phyloP scores from a whole-genome alignment of 208 protist genomes.

The Lotmaria passim region DNA sequence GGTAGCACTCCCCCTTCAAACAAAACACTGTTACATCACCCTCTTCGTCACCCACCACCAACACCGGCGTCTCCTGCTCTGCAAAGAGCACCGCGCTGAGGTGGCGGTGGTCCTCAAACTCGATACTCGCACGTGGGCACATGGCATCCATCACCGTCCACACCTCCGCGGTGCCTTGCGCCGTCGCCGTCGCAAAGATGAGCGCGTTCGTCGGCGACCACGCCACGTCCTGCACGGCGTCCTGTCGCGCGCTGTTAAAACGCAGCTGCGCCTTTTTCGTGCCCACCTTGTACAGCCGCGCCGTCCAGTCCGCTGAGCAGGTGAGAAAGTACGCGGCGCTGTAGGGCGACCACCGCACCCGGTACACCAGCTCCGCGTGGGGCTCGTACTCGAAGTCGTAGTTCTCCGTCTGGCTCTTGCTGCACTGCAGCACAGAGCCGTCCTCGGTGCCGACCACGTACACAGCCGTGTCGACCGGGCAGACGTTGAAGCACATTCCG shows the following conservation, averaged over 20 bases:
- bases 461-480: slow-evolving; percentile 82
- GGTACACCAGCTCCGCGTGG: slow-evolving; percentile 95
- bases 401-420: slow-evolving; percentile 95
- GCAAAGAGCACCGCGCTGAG: slow-evolving; percentile 89
- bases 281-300: slow-evolving; percentile 92
- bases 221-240: slow-evolving; percentile 93
- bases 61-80: slow-evolving; percentile 81
- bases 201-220: slow-evolving; percentile 93
- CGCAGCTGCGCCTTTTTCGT: slow-evolving; percentile 55
- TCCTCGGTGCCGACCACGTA: slow-evolving; percentile 97
- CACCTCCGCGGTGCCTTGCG: slow-evolving; percentile 84
- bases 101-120: slow-evolving; percentile 73
- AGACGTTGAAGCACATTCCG: slow-evolving; percentile 95
- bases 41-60: slow-evolving; percentile 90
- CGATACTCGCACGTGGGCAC: slow-evolving; percentile 64
- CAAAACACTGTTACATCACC: slow-evolving; percentile 89
- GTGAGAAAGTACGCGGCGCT: slow-evolving; percentile 91
- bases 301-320: slow-evolving; percentile 96
- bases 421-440: slow-evolving; percentile 96
- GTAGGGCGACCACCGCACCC: slow-evolving; percentile 94
- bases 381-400: slow-evolving; percentile 94
- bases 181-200: slow-evolving; percentile 93
- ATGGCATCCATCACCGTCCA: slow-evolving; percentile 82
- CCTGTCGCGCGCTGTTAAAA: slow-evolving; percentile 87
- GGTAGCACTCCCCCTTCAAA: slow-evolving; percentile 48